Evolutionary conservation across 495 filamentous ascomycete genomes (phyloP).

Genomic region (Trichoderma gamsii): DNA sequence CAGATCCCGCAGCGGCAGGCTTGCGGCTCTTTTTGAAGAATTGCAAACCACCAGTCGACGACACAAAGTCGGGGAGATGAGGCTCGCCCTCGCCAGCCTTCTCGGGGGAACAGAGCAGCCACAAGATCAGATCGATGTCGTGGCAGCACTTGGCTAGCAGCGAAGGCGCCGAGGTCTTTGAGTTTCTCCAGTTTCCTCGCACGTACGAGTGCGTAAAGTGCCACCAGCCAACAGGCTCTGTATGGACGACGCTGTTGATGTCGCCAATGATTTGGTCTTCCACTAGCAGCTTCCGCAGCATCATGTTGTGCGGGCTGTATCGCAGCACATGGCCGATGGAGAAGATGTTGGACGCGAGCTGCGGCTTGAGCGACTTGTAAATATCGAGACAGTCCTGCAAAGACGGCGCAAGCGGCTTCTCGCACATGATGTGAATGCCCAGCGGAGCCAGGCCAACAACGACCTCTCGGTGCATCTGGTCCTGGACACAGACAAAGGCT

Average conservation of each 20-base stretch:
- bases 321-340: slow-evolving; percentile 77
- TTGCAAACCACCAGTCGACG: slow-evolving; percentile 63
- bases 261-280: slow-evolving; percentile 76
- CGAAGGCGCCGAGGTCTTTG: slow-evolving; percentile 62
- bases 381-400: slow-evolving; percentile 70
- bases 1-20: slow-evolving; percentile 60
- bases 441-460: slow-evolving; percentile 62
- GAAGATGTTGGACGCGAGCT: slow-evolving; percentile 50
- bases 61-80: slow-evolving; percentile 69
- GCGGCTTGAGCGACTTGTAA: slow-evolving; percentile 45
- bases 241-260: slow-evolving; percentile 77
- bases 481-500: slow-evolving; percentile 79
- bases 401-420: slow-evolving; percentile 84
- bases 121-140: slow-evolving; percentile 86
- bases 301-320: slow-evolving; percentile 86
- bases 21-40: slow-evolving; percentile 72
- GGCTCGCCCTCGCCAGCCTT: slow-evolving; percentile 28
- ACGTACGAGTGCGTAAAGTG: slow-evolving; percentile 95
- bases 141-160: slow-evolving; percentile 92
- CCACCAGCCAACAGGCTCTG: slow-evolving; percentile 93
- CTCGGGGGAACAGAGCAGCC: slow-evolving; percentile 70
- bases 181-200: slow-evolving; percentile 87
- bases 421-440: slow-evolving; percentile 78
- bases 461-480: slow-evolving; percentile 81
- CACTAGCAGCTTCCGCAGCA: slow-evolving; percentile 70